Percentiles rank a stretch among this genome's conserved stretches.
These are phyloP conservation scores for Hansenula anomala DNA, from an alignment of 1,139 yeast genomes.

Conservation along the genomic window DNA sequence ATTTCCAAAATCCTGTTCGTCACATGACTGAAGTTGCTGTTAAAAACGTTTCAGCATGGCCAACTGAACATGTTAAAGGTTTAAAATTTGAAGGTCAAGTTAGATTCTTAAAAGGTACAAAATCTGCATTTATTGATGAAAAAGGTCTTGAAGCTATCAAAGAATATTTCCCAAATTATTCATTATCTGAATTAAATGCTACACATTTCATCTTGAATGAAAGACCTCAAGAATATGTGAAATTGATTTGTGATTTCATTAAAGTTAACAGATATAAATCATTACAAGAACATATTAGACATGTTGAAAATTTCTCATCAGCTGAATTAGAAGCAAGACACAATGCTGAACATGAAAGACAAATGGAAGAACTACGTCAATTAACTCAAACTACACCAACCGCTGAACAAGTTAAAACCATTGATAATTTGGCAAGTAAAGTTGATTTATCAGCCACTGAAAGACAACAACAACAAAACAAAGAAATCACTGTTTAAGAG, in stretches of 20 bases:
- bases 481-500: too few species aligned
- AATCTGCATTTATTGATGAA: slow-evolving; percentile 34
- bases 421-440: neutral
- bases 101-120: slow-evolving; percentile 34
- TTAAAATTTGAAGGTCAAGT: slow-evolving; percentile 31
- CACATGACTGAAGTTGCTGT: slow-evolving; percentile 25
- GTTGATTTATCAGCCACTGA: too few species aligned
- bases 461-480: too few species aligned
- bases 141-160: slow-evolving; percentile 28
- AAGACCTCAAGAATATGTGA: slow-evolving; percentile 32
- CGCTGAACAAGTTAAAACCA: neutral
- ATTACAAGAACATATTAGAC: slow-evolving; percentile 13
- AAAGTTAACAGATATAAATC: slow-evolving; percentile 17
- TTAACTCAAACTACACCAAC: neutral
- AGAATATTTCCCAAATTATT: slow-evolving; percentile 31
- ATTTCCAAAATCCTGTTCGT: slow-evolving; percentile 29
- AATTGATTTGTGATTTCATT: slow-evolving; percentile 22
- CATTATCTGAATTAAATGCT: slow-evolving; percentile 31
- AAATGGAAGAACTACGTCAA: neutral
- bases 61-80: slow-evolving; percentile 24
- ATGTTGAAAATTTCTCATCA: slow-evolving; percentile 1
- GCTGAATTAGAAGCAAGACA: neutral
- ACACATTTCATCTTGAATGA: slow-evolving; percentile 45
- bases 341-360: slow-evolving; percentile 1
- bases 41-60: slow-evolving; percentile 39